Evolutionary conservation across 176 grass and related monocot genomes (phyloP).

Genomic region (Lolium rigidum): DNA sequence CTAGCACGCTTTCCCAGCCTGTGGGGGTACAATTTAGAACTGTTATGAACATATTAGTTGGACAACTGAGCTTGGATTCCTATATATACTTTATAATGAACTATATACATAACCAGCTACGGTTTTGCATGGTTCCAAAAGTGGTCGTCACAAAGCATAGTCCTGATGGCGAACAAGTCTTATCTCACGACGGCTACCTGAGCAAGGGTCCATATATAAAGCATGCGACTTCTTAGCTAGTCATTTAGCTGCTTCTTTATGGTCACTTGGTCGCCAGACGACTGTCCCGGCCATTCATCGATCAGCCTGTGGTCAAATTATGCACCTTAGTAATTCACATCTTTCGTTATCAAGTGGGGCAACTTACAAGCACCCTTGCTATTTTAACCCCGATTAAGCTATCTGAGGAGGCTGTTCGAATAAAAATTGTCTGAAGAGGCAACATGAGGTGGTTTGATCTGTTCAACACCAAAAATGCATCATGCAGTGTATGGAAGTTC

Average conservation of each 20-base stretch:
- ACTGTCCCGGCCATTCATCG: constrained; percentile 2
- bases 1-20: not conserved
- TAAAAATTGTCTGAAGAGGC: not conserved
- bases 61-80: not conserved
- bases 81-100: not conserved
- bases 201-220: not conserved
- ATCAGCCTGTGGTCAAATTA: not conserved
- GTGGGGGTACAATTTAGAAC: not conserved
- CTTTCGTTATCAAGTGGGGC: not conserved
- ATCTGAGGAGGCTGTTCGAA: not conserved
- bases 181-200: not conserved
- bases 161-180: not conserved
- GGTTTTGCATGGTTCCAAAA: not conserved
- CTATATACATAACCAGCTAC: not conserved
- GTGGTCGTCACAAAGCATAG: not conserved
- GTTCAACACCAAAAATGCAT: not conserved
- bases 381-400: too few species aligned
- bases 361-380: not conserved
- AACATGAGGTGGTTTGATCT: not conserved
- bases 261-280: not conserved
- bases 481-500: not conserved
- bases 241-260: not conserved
- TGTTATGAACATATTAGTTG: not conserved
- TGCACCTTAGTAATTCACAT: not conserved
- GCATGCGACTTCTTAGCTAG: not conserved